Conservation (phyloP, 805 yeast species). For the Starmerella geochares region DNA sequence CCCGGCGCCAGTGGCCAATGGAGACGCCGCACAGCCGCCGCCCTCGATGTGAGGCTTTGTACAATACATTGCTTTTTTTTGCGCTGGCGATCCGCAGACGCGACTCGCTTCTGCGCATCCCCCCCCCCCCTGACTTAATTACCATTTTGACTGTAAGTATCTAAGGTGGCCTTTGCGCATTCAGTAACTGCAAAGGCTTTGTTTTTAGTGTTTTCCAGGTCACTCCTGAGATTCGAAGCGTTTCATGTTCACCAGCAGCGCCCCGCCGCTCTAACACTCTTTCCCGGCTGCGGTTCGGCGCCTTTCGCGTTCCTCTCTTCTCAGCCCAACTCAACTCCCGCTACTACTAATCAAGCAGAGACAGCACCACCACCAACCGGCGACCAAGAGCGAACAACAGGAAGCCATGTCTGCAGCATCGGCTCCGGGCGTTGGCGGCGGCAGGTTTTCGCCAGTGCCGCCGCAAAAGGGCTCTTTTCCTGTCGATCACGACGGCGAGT, state of each 20-base stretch:
- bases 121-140: background rate
- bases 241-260: too few relatives aligned
- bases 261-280: too few relatives aligned
- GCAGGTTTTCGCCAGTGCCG: conserved; percentile 55
- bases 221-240: too few relatives aligned
- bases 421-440: conserved; percentile 27
- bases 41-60: background rate
- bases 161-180: background rate
- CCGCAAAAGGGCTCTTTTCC: conserved; percentile 97
- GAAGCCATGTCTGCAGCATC: conserved; percentile 29
- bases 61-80: too few relatives aligned
- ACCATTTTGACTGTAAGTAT: background rate
- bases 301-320: too few relatives aligned
- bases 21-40: background rate
- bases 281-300: too few relatives aligned
- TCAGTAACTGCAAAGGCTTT: too few relatives aligned
- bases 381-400: background rate
- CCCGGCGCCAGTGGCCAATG: background rate
- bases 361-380: background rate
- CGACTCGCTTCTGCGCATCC: background rate
- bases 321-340: background rate
- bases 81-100: background rate
- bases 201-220: too few relatives aligned
- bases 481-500: conserved; percentile 78
- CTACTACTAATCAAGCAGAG: background rate